phyloP scores from a whole-genome alignment of 1,284 basidiomycete species.

The Schizopora paradoxa region DNA sequence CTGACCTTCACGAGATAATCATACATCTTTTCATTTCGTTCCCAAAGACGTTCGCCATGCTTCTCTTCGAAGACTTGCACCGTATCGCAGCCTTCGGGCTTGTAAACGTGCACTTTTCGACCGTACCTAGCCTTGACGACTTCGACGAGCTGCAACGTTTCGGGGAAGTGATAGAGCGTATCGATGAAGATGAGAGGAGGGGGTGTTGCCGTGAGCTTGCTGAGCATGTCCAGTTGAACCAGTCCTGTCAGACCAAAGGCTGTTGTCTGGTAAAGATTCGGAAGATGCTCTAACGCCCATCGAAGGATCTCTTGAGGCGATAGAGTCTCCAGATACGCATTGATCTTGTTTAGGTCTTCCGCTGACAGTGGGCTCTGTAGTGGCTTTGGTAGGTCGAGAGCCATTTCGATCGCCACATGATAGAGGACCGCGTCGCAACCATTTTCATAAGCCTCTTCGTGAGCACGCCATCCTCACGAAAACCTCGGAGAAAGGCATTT shows the following conservation, averaged over 20 bases:
- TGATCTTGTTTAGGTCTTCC: constrained; percentile 64
- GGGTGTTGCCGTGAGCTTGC: constrained; percentile 60
- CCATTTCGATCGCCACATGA: background rate
- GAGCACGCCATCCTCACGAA: background rate
- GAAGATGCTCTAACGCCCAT: constrained; percentile 82
- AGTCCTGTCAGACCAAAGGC: constrained; percentile 92
- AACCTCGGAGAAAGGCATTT: too few species aligned
- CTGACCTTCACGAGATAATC: constrained; percentile 90
- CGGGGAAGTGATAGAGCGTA: constrained; percentile 93
- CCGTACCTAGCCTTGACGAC: constrained; percentile 76
- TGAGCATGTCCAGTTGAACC: constrained; percentile 89
- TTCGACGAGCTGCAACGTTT: constrained; percentile 86
- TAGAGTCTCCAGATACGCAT: constrained; percentile 64
- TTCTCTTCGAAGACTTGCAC: constrained; percentile 76
- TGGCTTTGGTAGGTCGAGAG: constrained; percentile 34
- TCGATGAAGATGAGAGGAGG: constrained; percentile 89
- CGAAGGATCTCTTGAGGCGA: constrained; percentile 76
- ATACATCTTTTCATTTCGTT: constrained; percentile 83
- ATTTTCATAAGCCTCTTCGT: background rate
- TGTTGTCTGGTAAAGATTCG: constrained; percentile 82
- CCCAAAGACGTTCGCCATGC: constrained; percentile 85
- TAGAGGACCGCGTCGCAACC: background rate
- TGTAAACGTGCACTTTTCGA: constrained; percentile 73
- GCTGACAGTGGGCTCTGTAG: constrained; percentile 60
- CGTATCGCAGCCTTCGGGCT: constrained; percentile 67